Percentiles rank a stretch among this genome's conserved stretches.
Evolutionary conservation across 345 rosid species (phyloP).

Genomic region (Citrus hindsii): DNA sequence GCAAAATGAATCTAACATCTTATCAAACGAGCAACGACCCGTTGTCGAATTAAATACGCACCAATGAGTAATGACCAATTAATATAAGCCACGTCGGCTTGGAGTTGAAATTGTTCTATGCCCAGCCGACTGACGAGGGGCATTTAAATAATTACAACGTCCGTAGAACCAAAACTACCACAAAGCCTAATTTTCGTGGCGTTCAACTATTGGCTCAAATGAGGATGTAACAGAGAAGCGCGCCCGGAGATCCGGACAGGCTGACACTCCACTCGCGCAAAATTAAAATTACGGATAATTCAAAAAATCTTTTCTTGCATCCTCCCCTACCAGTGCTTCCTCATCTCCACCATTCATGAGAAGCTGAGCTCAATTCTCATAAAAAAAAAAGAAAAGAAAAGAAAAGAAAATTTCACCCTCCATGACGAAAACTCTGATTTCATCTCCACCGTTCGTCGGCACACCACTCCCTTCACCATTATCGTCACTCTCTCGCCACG

Average conservation of each 20-base stretch:
- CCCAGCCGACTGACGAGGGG: neutral
- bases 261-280: neutral
- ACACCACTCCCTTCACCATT: slow-evolving; percentile 37
- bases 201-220: neutral
- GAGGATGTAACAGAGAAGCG: neutral
- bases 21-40: too few species aligned
- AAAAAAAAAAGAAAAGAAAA: neutral
- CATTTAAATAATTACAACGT: neutral
- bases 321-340: slow-evolving; percentile 5
- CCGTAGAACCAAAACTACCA: neutral
- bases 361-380: neutral
- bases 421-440: slow-evolving; percentile 87
- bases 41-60: too few species aligned
- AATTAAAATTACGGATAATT: slow-evolving; percentile 12
- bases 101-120: neutral
- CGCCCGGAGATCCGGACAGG: neutral
- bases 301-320: neutral
- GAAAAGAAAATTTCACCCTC: neutral
- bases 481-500: slow-evolving; percentile 36
- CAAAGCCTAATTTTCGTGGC: neutral
- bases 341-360: slow-evolving; percentile 23
- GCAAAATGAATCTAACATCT: too few species aligned
- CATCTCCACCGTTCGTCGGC: slow-evolving; percentile 73
- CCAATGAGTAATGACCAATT: neutral
- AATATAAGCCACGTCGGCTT: neutral